Base-by-base conservation (phyloP, 2,329 filamentous ascomycete species). In the Orbilia ellipsospora region DNA sequence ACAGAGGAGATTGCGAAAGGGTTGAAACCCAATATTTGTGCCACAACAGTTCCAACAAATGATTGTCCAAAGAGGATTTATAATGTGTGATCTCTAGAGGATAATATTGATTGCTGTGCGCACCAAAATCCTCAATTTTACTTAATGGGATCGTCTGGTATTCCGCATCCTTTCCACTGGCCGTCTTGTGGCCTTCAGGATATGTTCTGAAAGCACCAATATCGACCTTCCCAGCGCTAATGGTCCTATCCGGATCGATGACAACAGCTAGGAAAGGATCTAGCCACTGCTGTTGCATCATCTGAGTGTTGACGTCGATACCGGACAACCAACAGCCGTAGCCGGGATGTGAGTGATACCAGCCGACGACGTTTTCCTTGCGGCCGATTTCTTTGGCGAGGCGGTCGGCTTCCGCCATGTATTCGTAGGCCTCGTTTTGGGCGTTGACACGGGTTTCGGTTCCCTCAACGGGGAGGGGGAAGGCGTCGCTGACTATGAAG, bases 21-120 rank as follows among this genome's bases (percentile, higher is more conserved):
- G 95, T 99, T 81, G 96, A 92, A 40, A 97, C 94, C 95, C 93
- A 97, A 85, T 99, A 99, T 83, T 98, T 98, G 85, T 97, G 97
- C 95, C 95, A 98, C 31, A 99, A 86, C 61, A 93, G 87, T 80
- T 96, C 92, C 4, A 99, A 86, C 23, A 99, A 86, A 79, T 93
- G 91, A 1, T 90, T 87, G 83, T 99, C 95, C 28, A 99, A 89
- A 0, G 91, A 91, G 77, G 92, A 95, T 84, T 98, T 98, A 87
- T 93, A 99, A 83, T 96, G 93, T 36, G 93, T 93, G 13, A 98
- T 92, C 77, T 96, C 92, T 4, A 99, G 87, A 13, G 91, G 87
- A 83, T 99, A 99, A 85, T 99, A 99, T 66, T 91, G 89, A 81
- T 88, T 92, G 13, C 92, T 90, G 81, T 99, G 94, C 0, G 94